Percentiles rank a stretch among this genome's conserved stretches.
These are phyloP conservation scores for Aureobasidium sp. DNA, from an alignment of 2,329 filamentous ascomycete genomes.

Conservation along the genomic window DNA sequence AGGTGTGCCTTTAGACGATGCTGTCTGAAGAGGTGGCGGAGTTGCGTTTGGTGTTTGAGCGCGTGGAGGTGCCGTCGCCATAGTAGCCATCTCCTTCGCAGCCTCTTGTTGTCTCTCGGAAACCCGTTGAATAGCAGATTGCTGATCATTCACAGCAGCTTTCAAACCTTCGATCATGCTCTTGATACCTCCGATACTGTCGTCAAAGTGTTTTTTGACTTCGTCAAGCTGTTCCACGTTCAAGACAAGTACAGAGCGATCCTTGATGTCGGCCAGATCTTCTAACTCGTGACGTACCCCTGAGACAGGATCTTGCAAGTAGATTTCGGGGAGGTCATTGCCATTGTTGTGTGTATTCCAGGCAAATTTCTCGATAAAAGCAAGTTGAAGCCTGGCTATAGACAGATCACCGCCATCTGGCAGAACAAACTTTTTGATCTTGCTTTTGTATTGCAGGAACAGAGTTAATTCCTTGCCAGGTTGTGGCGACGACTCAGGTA, in stretches of 20 bases:
- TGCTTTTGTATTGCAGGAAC: conserved; percentile 93
- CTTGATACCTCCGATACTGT: conserved; percentile 74
- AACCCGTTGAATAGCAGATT: conserved; percentile 72
- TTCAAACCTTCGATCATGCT: conserved; percentile 80
- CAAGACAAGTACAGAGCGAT: conserved; percentile 86
- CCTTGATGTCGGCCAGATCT: conserved; percentile 87
- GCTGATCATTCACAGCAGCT: conserved; percentile 76
- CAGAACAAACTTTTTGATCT: conserved; percentile 92
- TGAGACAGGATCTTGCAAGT: conserved; percentile 92
- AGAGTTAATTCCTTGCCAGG: conserved; percentile 82
- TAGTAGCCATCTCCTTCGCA: conserved; percentile 73
- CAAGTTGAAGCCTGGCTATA: conserved; percentile 80
- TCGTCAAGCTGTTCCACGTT: conserved; percentile 93
- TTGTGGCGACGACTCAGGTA: conserved; percentile 57
- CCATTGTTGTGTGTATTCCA: conserved; percentile 98
- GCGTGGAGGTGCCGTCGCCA: conserved; percentile 44
- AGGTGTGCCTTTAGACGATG: conserved; percentile 35
- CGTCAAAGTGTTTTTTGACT: conserved; percentile 92
- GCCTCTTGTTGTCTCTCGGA: conserved; percentile 87
- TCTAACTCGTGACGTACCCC: conserved; percentile 96
- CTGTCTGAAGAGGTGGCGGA: conserved; percentile 22
- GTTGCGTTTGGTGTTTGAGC: conserved; percentile 19
- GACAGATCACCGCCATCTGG: conserved; percentile 79
- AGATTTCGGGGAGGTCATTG: conserved; percentile 88
- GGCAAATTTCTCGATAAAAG: conserved; percentile 98